Base-by-base conservation (phyloP, 2,329 filamentous ascomycete genomes). In the Davidsoniella australis region DNA sequence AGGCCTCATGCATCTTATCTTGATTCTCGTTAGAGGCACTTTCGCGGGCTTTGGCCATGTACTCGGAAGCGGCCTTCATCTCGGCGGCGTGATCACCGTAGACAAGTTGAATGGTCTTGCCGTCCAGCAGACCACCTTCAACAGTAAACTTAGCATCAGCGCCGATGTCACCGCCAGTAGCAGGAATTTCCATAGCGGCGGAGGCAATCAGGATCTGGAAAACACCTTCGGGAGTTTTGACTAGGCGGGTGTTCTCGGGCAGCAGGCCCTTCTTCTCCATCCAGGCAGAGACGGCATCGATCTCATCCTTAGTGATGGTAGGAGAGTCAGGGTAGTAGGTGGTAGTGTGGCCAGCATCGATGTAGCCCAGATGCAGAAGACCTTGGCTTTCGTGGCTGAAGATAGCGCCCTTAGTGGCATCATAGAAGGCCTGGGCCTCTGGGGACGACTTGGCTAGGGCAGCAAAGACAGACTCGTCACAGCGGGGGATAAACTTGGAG, bases 271-370 rank as follows among this genome's bases (percentile, higher is more conserved):
- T 83, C 59, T 76, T 71, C 59, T 79, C 80, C 69, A 85, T 76
- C 66, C 82, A 83, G 50, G 75, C 71, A n/a, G 80, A 78, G 46
- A 89, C 71, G 16, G 76, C 75, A 41, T 73, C 73, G 50, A 91
- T 86, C 61, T 89, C 85, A 33, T 72, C 69, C 63, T 86, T 78
- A 38, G 78, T 85, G 59, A 91, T 87, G 41, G 70, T 67, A 6
- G 80, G 70, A 4, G 82, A 87, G 54, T 85, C 75, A 1, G 84
- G 85, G 61, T 89, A 91, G 63, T 89, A 91, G 1, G 80, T 83
- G 2, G 82, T 85, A 72, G 87, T 72, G 62, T 89, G 82, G 29
- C 82, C 82, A 26, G 78, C 71, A 36, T 84, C 80, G 1, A 77
- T 71, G 61, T 83, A 88, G 39, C 85, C 85, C 23, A 91, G 66